Percentiles rank a stretch among this genome's conserved stretches.
Evolutionary conservation across 2,329 filamentous ascomycete genomes (phyloP).

Genomic region (Apiospora saccharicola): DNA sequence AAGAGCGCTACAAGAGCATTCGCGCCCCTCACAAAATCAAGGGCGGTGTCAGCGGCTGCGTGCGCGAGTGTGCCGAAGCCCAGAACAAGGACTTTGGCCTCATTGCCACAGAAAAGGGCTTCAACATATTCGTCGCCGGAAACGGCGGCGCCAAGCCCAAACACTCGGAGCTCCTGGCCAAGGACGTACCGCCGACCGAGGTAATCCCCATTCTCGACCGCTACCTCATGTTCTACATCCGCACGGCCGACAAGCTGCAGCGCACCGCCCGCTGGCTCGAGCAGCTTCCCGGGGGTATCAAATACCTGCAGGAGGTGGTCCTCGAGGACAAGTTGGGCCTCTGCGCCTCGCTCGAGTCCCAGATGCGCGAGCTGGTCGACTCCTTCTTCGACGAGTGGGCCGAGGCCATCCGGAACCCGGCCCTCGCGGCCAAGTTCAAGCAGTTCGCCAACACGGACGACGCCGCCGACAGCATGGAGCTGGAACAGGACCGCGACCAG

Average conservation of each 20-base stretch:
- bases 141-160: slow-evolving; percentile 88
- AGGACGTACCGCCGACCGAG: slow-evolving; percentile 84
- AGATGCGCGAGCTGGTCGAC: slow-evolving; percentile 86
- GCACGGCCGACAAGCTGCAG: slow-evolving; percentile 89
- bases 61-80: slow-evolving; percentile 91
- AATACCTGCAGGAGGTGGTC: slow-evolving; percentile 82
- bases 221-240: slow-evolving; percentile 93
- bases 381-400: slow-evolving; percentile 94
- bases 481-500: slow-evolving; percentile 76
- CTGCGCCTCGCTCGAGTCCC: slow-evolving; percentile 80
- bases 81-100: slow-evolving; percentile 94
- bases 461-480: slow-evolving; percentile 72
- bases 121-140: slow-evolving; percentile 90
- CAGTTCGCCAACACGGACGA: slow-evolving; percentile 88
- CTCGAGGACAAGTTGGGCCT: slow-evolving; percentile 88
- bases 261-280: slow-evolving; percentile 90
- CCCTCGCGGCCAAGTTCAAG: slow-evolving; percentile 72
- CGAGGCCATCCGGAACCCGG: slow-evolving; percentile 76
- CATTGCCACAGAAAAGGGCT: slow-evolving; percentile 91
- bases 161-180: slow-evolving; percentile 83
- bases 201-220: slow-evolving; percentile 86
- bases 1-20: slow-evolving; percentile 92
- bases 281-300: slow-evolving; percentile 80
- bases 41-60: slow-evolving; percentile 87
- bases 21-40: slow-evolving; percentile 92